Percentiles rank a stretch among this genome's conserved stretches.
Evolutionary conservation across 2,329 filamentous ascomycete species (phyloP).

Genomic region (Scorias spongiosa): DNA sequence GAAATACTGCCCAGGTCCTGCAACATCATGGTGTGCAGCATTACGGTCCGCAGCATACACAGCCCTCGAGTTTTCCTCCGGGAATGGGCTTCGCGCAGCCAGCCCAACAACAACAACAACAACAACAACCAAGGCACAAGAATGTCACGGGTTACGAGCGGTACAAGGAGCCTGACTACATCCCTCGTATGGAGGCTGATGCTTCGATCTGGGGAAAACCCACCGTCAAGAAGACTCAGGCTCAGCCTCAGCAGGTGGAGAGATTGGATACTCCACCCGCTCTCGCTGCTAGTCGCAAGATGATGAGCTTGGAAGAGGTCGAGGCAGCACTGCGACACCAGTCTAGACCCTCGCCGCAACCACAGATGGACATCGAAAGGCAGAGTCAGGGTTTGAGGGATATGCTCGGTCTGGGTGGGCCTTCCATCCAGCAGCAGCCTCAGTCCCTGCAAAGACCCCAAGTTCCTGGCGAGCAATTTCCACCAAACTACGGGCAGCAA

Average conservation of each 20-base stretch:
- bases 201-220: constrained; percentile 81
- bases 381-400: constrained; percentile 20
- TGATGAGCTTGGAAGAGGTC: constrained; percentile 93
- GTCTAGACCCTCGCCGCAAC: constrained; percentile 26
- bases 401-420: constrained; percentile 18
- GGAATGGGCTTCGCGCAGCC: constrained; percentile 40
- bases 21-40: constrained; percentile 83
- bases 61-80: not conserved
- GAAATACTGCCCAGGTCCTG: constrained; percentile 77
- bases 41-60: constrained; percentile 21
- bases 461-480: constrained; percentile 20
- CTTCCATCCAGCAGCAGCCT: constrained; percentile 22
- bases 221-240: constrained; percentile 37
- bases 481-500: constrained; percentile 25
- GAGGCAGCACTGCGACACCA: constrained; percentile 80
- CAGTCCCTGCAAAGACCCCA: constrained; percentile 37
- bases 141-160: constrained; percentile 78
- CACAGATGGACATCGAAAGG: constrained; percentile 8
- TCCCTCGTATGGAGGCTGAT: constrained; percentile 83
- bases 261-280: constrained; percentile 6
- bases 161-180: constrained; percentile 69
- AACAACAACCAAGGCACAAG: constrained; percentile 40
- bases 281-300: constrained; percentile 45
- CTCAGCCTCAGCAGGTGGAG: constrained; percentile 10
- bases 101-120: constrained; percentile 39